Evolutionary conservation across 768 basidiomycete genomes (phyloP), one percentile per base, ranked within the genome.

Genomic region (Obba rivulosa): DNA sequence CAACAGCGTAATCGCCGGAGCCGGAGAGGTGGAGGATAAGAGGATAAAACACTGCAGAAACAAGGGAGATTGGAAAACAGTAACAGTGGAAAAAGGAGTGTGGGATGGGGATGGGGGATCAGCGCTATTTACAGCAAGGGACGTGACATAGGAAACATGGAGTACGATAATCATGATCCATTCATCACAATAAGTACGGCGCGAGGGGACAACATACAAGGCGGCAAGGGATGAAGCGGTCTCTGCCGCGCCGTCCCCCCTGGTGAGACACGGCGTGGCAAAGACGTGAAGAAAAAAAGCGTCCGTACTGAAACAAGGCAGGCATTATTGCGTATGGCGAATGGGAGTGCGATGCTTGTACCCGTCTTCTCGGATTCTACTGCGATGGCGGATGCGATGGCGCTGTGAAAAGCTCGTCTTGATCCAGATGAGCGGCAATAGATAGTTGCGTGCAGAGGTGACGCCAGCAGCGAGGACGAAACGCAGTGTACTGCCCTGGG

Each of bases 261-360:
- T 24, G 40, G 52, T 40, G 49, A 43, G 44, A 22, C 41, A 41
- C 25, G 46, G 28, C 35, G 49, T 45, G 41, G 36, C 50, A 43
- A 48, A 48, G 51, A 55, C 75, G 57, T 82, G 80, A 79, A 83
- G 74, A 71, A 66, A 78, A 82, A 77, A 68, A 83, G 84, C 85
- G 85, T 87, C 85, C 85, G 83, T 85, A 68, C 72, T 66, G 67
- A 67, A 67, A 51, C 25, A 53, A 65, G 66, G 69, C 39, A 39
- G 25, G 28, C 28, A 31, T 31, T 31, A 31, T 7, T 31, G 28
- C 28, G 28, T 31, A 31, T 31, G 28, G 28, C 28, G 28, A 31
- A 31, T 31, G 28, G 28, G 28, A 31, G 28, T 31, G 28, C 28
- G 13, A 31, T 31, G 28, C 7, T 7, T 31, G 28, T 31, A 31